These are phyloP conservation scores for Trametes sp. DNA, from an alignment of 1,284 basidiomycete genomes.

Conservation along the genomic window DNA sequence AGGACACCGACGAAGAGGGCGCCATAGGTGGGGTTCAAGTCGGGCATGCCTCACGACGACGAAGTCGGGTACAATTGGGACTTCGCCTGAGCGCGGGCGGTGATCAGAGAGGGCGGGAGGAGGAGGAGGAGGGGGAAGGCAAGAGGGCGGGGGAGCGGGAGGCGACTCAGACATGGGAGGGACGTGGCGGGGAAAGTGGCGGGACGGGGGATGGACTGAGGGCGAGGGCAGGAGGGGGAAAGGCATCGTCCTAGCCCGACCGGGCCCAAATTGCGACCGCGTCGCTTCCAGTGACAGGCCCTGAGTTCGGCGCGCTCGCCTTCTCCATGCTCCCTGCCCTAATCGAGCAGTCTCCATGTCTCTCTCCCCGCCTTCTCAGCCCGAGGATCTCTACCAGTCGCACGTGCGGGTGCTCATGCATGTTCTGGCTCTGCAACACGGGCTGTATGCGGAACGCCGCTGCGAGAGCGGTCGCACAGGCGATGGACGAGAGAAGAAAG, in stretches of 20 bases:
- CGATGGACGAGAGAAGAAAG: background rate
- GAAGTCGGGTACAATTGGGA: background rate
- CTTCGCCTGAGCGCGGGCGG: background rate
- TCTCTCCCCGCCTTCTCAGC: background rate
- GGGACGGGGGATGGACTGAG: slow-evolving; percentile 7
- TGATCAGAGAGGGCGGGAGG: slow-evolving; percentile 2
- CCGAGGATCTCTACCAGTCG: background rate
- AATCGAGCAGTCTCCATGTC: background rate
- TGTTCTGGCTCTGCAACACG: too few relatives aligned
- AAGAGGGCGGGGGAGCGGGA: slow-evolving; percentile 4
- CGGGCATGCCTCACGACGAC: slow-evolving; percentile 23
- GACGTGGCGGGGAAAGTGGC: slow-evolving; percentile 18
- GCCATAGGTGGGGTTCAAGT: slow-evolving; percentile 34
- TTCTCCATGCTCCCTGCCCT: background rate
- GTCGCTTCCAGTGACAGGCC: slow-evolving; percentile 9
- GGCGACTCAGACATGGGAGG: slow-evolving; percentile 1
- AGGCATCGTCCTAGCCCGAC: slow-evolving; percentile 6
- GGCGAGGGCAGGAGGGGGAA: background rate
- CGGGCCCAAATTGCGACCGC: slow-evolving; percentile 4
- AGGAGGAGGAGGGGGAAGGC: background rate
- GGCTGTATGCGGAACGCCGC: too few relatives aligned
- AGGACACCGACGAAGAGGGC: slow-evolving; percentile 37
- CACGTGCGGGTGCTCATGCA: background rate
- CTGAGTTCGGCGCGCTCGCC: background rate
- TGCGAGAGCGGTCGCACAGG: too few relatives aligned